These are phyloP conservation scores for Decorospora gaudefroyi DNA, from an alignment of 2,329 filamentous ascomycete species.

Conservation along the genomic window DNA sequence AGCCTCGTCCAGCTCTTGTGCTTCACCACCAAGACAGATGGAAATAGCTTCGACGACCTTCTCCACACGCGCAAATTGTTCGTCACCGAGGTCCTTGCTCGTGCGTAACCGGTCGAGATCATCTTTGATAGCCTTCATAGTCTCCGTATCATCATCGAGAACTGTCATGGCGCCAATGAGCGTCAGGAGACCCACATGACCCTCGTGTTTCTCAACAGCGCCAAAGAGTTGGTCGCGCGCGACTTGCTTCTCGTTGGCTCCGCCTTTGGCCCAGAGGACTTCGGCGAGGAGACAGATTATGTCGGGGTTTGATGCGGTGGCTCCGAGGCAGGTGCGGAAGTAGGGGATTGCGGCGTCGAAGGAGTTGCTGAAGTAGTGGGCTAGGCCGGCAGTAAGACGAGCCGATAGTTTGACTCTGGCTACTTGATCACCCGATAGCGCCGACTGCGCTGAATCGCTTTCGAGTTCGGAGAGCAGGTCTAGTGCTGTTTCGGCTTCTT, in stretches of 20 bases:
- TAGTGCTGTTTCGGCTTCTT: conserved; percentile 79
- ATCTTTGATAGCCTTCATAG: conserved; percentile 75
- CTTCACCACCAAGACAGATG: conserved; percentile 55
- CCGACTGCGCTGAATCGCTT: conserved; percentile 45
- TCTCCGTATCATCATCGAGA: conserved; percentile 77
- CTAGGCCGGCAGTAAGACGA: conserved; percentile 82
- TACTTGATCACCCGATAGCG: conserved; percentile 67
- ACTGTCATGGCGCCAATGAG: conserved; percentile 84
- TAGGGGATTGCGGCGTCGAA: conserved; percentile 73
- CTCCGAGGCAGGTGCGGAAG: conserved; percentile 78
- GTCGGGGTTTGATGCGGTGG: conserved; percentile 76
- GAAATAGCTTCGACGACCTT: conserved; percentile 77
- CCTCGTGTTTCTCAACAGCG: conserved; percentile 72
- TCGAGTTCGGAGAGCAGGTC: conserved; percentile 75
- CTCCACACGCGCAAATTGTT: conserved; percentile 71
- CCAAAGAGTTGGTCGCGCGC: conserved; percentile 81
- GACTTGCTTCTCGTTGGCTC: conserved; percentile 71
- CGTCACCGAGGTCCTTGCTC: conserved; percentile 63
- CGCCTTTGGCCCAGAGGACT: conserved; percentile 89
- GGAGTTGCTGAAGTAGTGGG: conserved; percentile 71
- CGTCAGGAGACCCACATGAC: conserved; percentile 78
- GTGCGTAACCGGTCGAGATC: conserved; percentile 76
- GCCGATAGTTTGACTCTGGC: conserved; percentile 77
- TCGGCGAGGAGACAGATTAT: conserved; percentile 86
- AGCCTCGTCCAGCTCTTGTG: conserved; percentile 65